Base-by-base conservation (phyloP, 202 grass and related monocot species). In the Eragrostis tef region DNA sequence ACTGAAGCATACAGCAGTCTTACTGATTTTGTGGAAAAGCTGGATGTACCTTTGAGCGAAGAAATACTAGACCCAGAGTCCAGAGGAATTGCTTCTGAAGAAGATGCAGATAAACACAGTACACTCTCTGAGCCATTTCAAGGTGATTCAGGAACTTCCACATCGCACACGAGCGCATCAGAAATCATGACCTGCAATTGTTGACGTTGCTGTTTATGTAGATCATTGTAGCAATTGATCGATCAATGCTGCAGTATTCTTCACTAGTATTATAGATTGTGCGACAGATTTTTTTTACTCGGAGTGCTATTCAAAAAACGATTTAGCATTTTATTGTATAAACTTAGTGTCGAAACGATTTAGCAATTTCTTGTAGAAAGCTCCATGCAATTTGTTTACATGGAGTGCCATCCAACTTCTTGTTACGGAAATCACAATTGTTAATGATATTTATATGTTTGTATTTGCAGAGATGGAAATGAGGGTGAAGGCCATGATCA, bases 401-500 rank as follows among this genome's bases (percentile, higher is more conserved):
- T n/a, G n/a, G n/a, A n/a, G n/a, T n/a, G n/a, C n/a, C n/a, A n/a
- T n/a, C n/a, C n/a, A n/a, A n/a, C n/a, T n/a, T n/a, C n/a, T n/a
- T n/a, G 20, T 57, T 39, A 0, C 14, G 12, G 3, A 49, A 14
- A 0, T 81, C 14, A 16, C 1, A 31, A 11, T 53, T 51, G 16
- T 24, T 64, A 2, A 46, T n/a, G 14, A 22, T 39, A 24, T 53
- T 21, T 77, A 22, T 57, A 72, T 44, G 64, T 15, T 42, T 86
- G 41, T 48, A 7, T 80, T 63, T 75, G 27, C 36, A 90, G 88
- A 96, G 16, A 93, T 89, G 88, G 93, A 96, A 70, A 42, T 64
- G 29, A 84, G 77, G 83, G 78, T 93, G 52, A 86, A 89, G 26
- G 77, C 81, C 44, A 97, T 91, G 90, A 80, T 93, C 75, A 86